Evolutionary conservation across 768 basidiomycete species (phyloP).

Genomic region (Boletus tomentosulus): DNA sequence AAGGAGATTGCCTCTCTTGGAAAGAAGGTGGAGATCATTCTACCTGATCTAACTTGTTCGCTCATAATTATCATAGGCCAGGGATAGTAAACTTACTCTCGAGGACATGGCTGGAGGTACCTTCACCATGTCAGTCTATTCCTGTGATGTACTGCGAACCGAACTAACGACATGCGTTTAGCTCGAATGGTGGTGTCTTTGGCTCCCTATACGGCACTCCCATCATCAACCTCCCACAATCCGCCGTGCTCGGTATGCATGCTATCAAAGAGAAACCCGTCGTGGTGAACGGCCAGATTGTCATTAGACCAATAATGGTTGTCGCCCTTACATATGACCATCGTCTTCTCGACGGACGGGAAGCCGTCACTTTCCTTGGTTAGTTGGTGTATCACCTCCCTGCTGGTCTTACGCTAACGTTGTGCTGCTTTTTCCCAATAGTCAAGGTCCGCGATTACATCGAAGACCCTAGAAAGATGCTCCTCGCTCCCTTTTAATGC

Average conservation of each 20-base stretch:
- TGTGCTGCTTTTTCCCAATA: conserved; percentile 23
- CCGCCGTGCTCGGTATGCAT: conserved; percentile 97
- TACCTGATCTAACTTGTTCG: conserved; percentile 2
- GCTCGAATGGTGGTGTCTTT: conserved; percentile 98
- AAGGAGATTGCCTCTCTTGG: conserved; percentile 87
- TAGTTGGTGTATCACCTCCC: conserved; percentile 26
- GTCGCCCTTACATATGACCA: conserved; percentile 95
- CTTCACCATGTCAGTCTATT: conserved; percentile 84
- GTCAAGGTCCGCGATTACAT: conserved; percentile 92
- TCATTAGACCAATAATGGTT: conserved; percentile 95
- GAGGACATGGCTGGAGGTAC: conserved; percentile 98
- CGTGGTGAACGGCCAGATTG: conserved; percentile 92
- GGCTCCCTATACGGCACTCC: conserved; percentile 97
- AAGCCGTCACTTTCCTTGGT: conserved; percentile 98
- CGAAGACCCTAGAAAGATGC: conserved; percentile 92
- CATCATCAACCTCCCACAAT: conserved; percentile 95
- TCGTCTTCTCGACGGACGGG: conserved; percentile 89
- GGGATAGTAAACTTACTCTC: conserved; percentile 89
- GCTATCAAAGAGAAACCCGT: conserved; percentile 87
- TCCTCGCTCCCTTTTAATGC: conserved; percentile 41
- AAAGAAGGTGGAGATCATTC: conserved; percentile 57
- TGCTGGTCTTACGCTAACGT: conserved; percentile 2
- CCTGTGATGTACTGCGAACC: background rate
- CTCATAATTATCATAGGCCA: conserved; percentile 46
- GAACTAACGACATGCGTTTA: conserved; percentile 27